Conservation (phyloP, 1,139 yeast genomes). For the Yamadazyma atlantica region DNA sequence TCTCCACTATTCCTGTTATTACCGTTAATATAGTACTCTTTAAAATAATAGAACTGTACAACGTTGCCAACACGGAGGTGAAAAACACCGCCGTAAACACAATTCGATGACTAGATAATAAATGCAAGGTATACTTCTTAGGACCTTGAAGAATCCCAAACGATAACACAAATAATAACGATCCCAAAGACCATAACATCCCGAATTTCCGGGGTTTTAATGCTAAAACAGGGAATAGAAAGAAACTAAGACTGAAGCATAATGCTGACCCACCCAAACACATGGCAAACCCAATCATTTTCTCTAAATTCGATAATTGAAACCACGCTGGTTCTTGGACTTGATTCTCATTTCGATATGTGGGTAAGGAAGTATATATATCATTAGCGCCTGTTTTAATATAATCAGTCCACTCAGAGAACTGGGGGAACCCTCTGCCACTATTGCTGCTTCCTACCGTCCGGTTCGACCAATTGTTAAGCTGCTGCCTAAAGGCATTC, state of each 20-base stretch:
- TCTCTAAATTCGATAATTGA: slow-evolving; percentile 70
- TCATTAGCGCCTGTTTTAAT: slow-evolving; percentile 43
- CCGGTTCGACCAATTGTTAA: slow-evolving; percentile 39
- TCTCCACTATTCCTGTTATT: slow-evolving; percentile 71
- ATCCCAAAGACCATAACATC: slow-evolving; percentile 88
- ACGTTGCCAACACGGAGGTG: slow-evolving; percentile 66
- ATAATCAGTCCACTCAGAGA: slow-evolving; percentile 49
- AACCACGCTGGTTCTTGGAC: slow-evolving; percentile 54
- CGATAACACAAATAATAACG: slow-evolving; percentile 79
- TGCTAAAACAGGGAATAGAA: slow-evolving; percentile 85
- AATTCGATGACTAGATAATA: slow-evolving; percentile 71
- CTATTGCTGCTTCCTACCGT: slow-evolving; percentile 9
- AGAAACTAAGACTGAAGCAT: slow-evolving; percentile 80
- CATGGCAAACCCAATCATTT: slow-evolving; percentile 73
- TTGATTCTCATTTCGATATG: slow-evolving; percentile 26
- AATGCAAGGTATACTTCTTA: slow-evolving; percentile 68
- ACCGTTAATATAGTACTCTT: slow-evolving; percentile 78
- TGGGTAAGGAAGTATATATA: slow-evolving; percentile 41
- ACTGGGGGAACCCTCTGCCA: slow-evolving; percentile 23
- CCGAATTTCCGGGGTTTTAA: slow-evolving; percentile 91
- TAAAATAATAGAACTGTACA: slow-evolving; percentile 52
- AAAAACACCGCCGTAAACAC: slow-evolving; percentile 82
- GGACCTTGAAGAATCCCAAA: slow-evolving; percentile 96
- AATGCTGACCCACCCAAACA: slow-evolving; percentile 74
- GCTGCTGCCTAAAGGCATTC: slow-evolving; percentile 42